Conservation (phyloP, 768 basidiomycete genomes). For the Lyophyllum semitale region DNA sequence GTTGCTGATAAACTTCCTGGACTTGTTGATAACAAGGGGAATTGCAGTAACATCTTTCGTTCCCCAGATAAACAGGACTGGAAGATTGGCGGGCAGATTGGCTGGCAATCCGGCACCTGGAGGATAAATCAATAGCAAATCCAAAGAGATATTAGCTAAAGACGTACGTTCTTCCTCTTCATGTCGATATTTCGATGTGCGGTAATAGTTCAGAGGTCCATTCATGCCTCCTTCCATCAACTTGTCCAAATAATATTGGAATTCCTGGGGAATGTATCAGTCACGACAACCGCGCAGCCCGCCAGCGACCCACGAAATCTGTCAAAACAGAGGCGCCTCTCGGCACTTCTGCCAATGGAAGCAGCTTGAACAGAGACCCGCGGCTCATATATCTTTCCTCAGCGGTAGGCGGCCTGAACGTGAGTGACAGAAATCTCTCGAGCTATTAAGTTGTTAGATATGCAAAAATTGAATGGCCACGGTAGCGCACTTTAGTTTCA, state of each 20-base stretch:
- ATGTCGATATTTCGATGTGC: slow-evolving; percentile 58
- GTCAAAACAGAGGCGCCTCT: slow-evolving; percentile 24
- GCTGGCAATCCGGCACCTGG: slow-evolving; percentile 46
- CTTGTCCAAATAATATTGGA: slow-evolving; percentile 49
- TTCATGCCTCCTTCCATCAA: slow-evolving; percentile 53
- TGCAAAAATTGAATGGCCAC: not conserved
- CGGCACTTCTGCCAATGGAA: slow-evolving; percentile 15
- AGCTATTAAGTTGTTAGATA: slow-evolving; percentile 30
- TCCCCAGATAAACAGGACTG: slow-evolving; percentile 65
- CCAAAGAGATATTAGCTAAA: slow-evolving; percentile 3
- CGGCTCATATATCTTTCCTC: slow-evolving; percentile 19
- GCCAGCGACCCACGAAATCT: slow-evolving; percentile 15
- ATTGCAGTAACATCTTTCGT: slow-evolving; percentile 53
- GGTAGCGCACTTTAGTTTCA: slow-evolving; percentile 51
- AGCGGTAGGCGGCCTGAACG: slow-evolving; percentile 23
- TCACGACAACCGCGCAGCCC: not conserved
- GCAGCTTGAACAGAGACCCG: slow-evolving; percentile 29
- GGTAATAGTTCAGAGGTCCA: slow-evolving; percentile 79
- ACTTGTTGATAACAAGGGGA: slow-evolving; percentile 39
- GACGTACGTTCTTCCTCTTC: slow-evolving; percentile 60
- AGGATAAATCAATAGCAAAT: slow-evolving; percentile 1
- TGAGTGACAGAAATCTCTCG: slow-evolving; percentile 33
- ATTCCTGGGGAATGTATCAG: slow-evolving; percentile 45
- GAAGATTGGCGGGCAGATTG: slow-evolving; percentile 47
- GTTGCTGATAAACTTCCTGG: slow-evolving; percentile 50